A percentile compares a stretch with the other conserved stretches of the same genome.
These are phyloP conservation scores for Saccharomyces hybrid DNA, from an alignment of 1,139 yeast genomes.

Conservation along the genomic window DNA sequence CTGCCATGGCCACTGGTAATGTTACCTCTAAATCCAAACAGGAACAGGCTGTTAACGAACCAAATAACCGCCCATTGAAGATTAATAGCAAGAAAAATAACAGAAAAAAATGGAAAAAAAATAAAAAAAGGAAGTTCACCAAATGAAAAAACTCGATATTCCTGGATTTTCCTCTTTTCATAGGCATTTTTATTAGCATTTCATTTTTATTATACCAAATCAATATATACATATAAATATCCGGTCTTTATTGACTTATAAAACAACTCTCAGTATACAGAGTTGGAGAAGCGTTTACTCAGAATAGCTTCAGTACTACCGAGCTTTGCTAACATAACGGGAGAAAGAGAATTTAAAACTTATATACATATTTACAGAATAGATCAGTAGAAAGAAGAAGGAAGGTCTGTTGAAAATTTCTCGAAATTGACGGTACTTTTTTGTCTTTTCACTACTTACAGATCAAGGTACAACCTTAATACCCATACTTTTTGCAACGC, in stretches of 20 bases:
- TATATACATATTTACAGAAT: constrained; percentile 7
- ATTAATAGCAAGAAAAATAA: constrained; percentile 8
- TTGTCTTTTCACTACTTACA: not conserved
- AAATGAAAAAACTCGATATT: constrained; percentile 8
- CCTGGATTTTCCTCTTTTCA: not conserved
- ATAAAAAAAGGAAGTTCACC: constrained; percentile 25
- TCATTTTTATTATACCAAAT: not conserved
- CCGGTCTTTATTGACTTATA: not conserved
- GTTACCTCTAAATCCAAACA: constrained; percentile 2
- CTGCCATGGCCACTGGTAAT: not conserved
- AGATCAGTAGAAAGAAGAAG: not conserved
- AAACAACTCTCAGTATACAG: not conserved
- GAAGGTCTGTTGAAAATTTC: not conserved
- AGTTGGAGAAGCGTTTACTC: not conserved
- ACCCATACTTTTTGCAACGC: constrained; percentile 85
- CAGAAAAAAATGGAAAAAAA: constrained; percentile 19
- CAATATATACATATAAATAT: not conserved
- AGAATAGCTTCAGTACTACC: not conserved
- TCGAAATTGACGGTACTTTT: not conserved
- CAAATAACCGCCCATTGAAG: constrained; percentile 7
- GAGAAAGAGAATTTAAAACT: not conserved
- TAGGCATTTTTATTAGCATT: constrained; percentile 1
- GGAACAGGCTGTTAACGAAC: constrained; percentile 5
- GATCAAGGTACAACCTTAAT: constrained; percentile 64
- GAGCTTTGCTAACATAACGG: not conserved